Conservation (phyloP, 768 basidiomycete genomes). For the Kwoniella shandongensis region DNA sequence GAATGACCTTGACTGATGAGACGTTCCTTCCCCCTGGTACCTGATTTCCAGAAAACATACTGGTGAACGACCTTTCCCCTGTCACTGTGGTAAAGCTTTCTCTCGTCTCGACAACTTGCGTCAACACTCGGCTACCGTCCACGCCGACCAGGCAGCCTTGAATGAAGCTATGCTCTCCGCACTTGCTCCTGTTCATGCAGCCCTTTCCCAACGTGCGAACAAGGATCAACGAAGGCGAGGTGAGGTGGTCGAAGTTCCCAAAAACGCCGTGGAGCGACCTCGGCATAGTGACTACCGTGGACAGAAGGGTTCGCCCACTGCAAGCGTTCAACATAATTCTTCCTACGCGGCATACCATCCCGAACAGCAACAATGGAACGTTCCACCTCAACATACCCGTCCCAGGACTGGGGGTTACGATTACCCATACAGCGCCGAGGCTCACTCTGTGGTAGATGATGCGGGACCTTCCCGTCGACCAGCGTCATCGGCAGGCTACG, state of each 20-base stretch:
- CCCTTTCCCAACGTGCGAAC: conserved; percentile 48
- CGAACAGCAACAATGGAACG: conserved; percentile 13
- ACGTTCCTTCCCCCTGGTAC: conserved; percentile 11
- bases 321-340: conserved; percentile 13
- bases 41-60: conserved; percentile 79
- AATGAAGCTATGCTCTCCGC: conserved; percentile 51
- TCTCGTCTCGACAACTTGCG: conserved; percentile 94
- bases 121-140: conserved; percentile 95
- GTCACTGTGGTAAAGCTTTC: conserved; percentile 93
- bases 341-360: conserved; percentile 34
- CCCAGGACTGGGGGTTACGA: conserved; percentile 40
- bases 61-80: conserved; percentile 92
- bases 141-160: conserved; percentile 69
- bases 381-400: conserved; percentile 25
- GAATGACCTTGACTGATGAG: not conserved
- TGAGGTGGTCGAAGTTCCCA: conserved; percentile 51
- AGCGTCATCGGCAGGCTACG: conserved; percentile 32
- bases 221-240: conserved; percentile 50
- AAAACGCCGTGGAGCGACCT: conserved; percentile 45
- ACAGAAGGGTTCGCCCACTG: conserved; percentile 13
- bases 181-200: conserved; percentile 49
- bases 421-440: conserved; percentile 29
- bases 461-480: conserved; percentile 39
- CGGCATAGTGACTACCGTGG: conserved; percentile 36
- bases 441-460: conserved; percentile 22